Base-by-base conservation (phyloP, 257 asterid genomes). In the Agastache rugosa region DNA sequence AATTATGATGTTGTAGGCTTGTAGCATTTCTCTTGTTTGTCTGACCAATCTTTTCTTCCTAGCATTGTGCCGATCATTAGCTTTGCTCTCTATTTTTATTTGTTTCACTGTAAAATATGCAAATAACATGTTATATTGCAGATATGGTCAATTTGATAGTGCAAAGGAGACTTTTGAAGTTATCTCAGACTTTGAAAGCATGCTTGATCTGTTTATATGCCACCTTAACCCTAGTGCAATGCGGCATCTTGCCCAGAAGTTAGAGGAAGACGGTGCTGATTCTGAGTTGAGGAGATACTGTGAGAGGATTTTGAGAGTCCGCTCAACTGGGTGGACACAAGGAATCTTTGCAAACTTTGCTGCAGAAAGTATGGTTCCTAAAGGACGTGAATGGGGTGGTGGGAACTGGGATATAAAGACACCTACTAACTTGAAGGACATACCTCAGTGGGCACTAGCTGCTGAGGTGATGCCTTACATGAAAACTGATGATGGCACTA, bases 341-440 rank as follows among this genome's bases (percentile, higher is more conserved):
- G 99, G 99, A 67, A 90, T 95, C 64, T 95, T 95, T 71, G 99
- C 99, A 29, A 95, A 95, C 85, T 95, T 95, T 78, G 96, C 97
- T 65, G 99, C 99, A 23, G 99, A 95, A 85, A 95, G 99, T 85
- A 95, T 92, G 98, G 98, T 95, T 65, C 99, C 99, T 68, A 95
- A 95, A 88, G 99, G 97, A 11, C 87, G 91, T 76, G 99, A 95
- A 86, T 95, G 99, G 99, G 99, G 99, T 48, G 99, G 99, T 74
- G 99, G 99, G 66, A 95, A 95, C 87, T 95, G 98, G 99, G 99
- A 95, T 76, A 90, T 95, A 54, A 95, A 95, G 79, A 95, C 98
- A 5, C 96, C 98, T 59, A 84, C 83, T 35, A 90, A 88, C 85
- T 80, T 95, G 87, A 95, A 92, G 89, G 89, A 87, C 87, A 92